Evolutionary conservation across 441 rosid species (phyloP).

Genomic region (Sinapis alba): DNA sequence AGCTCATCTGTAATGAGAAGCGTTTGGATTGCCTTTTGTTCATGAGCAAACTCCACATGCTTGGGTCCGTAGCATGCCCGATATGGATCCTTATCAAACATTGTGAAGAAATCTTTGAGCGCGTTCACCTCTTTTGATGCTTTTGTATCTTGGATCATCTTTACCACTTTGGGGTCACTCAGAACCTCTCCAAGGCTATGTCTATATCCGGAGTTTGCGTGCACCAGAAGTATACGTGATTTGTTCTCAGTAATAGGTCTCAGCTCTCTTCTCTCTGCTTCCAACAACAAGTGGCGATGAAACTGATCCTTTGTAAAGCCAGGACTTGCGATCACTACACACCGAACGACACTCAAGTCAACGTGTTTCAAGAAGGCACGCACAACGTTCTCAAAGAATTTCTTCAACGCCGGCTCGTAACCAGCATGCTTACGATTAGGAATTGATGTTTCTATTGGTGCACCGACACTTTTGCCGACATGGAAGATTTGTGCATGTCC

Average conservation of each 20-base stretch:
- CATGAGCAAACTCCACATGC: constrained; percentile 96
- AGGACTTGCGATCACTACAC: constrained; percentile 98
- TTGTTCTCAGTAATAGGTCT: constrained; percentile 87
- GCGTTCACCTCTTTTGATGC: constrained; percentile 91
- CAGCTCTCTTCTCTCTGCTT: constrained; percentile 90
- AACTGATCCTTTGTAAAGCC: constrained; percentile 99
- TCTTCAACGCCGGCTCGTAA: constrained; percentile 87
- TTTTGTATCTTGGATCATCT: constrained; percentile 87
- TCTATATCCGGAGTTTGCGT: constrained; percentile 89
- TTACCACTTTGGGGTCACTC: constrained; percentile 85
- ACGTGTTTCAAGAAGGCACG: constrained; percentile 90
- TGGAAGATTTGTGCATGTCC: constrained; percentile 80
- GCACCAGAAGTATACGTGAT: constrained; percentile 80
- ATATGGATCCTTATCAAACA: constrained; percentile 66
- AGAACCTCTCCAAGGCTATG: constrained; percentile 89
- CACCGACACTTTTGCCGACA: constrained; percentile 79
- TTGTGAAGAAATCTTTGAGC: constrained; percentile 77
- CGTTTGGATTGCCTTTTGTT: constrained; percentile 89
- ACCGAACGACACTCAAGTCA: constrained; percentile 84
- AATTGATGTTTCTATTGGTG: constrained; percentile 83
- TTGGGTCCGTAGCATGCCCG: constrained; percentile 97
- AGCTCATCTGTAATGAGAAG: constrained; percentile 89
- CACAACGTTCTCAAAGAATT: constrained; percentile 84
- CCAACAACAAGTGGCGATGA: constrained; percentile 83
- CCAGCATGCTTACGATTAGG: constrained; percentile 95